Percentiles rank a stretch among this genome's conserved stretches.
Evolutionary conservation across 306 rosid species (phyloP).

Genomic region (Citrullus mucosospermus): DNA sequence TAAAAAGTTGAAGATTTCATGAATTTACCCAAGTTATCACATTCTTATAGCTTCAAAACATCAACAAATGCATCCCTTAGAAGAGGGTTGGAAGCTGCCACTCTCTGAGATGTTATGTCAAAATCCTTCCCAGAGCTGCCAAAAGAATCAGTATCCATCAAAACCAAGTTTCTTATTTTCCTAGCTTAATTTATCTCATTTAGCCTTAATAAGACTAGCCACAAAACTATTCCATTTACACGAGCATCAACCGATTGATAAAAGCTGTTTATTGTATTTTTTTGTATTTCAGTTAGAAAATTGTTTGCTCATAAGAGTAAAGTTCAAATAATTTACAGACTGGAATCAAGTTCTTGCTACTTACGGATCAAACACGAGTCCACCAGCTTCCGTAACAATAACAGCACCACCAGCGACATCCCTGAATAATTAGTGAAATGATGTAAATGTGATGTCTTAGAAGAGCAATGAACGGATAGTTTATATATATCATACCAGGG

Average conservation of each 20-base stretch:
- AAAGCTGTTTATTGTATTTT: neutral
- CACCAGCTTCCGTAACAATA: slow-evolving; percentile 93
- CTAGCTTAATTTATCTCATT: neutral
- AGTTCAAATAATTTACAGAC: neutral
- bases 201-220: neutral
- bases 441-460: neutral
- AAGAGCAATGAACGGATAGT: neutral
- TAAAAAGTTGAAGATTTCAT: neutral
- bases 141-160: slow-evolving; percentile 10
- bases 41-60: slow-evolving; percentile 28
- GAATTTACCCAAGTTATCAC: neutral
- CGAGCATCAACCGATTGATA: neutral
- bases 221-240: neutral
- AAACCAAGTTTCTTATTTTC: neutral
- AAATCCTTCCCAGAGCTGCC: slow-evolving; percentile 84
- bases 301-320: neutral
- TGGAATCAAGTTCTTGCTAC: slow-evolving; percentile 18
- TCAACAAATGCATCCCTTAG: slow-evolving; percentile 66
- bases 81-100: slow-evolving; percentile 79
- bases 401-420: slow-evolving; percentile 99
- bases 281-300: neutral
- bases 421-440: slow-evolving; percentile 30
- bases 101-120: slow-evolving; percentile 68
- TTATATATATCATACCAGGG: slow-evolving; percentile 56
- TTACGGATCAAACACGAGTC: slow-evolving; percentile 88